Conservation (phyloP, 2,329 filamentous ascomycete species). For the Ophiostoma perfectum region DNA sequence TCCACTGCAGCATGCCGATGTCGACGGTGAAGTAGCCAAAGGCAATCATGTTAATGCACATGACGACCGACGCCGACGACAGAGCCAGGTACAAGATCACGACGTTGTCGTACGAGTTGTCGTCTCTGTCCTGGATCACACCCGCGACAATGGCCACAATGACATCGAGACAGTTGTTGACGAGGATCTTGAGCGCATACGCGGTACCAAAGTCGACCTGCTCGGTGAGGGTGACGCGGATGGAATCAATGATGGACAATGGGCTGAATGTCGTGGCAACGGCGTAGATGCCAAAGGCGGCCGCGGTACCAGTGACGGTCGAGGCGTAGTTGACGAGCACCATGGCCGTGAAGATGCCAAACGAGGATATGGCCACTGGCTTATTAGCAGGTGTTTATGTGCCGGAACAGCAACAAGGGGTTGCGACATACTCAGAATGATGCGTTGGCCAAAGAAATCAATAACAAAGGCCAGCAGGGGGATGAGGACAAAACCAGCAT, state of each 20-base stretch:
- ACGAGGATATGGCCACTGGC: conserved; percentile 38
- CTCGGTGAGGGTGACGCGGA: conserved; percentile 50
- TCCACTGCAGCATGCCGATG: conserved; percentile 52
- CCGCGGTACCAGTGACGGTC: conserved; percentile 47
- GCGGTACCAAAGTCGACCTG: conserved; percentile 51
- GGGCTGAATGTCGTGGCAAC: conserved; percentile 51
- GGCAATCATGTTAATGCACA: conserved; percentile 32
- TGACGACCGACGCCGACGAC: conserved; percentile 44
- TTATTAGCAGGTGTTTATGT: conserved; percentile 35
- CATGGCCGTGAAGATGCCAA: conserved; percentile 49
- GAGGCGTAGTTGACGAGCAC: conserved; percentile 49
- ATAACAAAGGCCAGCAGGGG: conserved; percentile 42
- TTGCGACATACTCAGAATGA: conserved; percentile 20
- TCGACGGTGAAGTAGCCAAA: conserved; percentile 37
- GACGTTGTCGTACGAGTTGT: conserved; percentile 52
- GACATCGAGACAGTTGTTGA: conserved; percentile 60
- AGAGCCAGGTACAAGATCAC: conserved; percentile 53
- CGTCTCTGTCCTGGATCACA: conserved; percentile 52
- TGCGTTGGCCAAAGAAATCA: conserved; percentile 34
- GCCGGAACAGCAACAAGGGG: not conserved
- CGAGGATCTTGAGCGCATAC: conserved; percentile 55
- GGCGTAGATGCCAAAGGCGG: conserved; percentile 55
- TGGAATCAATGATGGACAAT: conserved; percentile 55
- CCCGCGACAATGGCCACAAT: conserved; percentile 54
- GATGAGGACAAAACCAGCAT: conserved; percentile 53